phyloP scores from a whole-genome alignment of 2,329 filamentous ascomycete species.

The Colletotrichum filicis region DNA sequence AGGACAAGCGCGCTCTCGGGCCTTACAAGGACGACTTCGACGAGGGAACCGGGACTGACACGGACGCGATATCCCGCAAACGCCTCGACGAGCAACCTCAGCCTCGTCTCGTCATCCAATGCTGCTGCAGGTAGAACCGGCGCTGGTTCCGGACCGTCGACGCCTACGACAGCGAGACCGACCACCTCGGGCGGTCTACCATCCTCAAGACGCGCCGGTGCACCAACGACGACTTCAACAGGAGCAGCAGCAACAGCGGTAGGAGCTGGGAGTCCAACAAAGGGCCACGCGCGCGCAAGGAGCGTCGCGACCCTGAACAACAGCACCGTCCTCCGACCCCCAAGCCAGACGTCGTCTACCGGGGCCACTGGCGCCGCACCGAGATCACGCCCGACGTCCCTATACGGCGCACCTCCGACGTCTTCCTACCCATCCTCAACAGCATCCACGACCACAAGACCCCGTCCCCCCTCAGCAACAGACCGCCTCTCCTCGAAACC shows the following conservation, averaged over 20 bases:
- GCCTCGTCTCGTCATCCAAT: slow-evolving; percentile 32
- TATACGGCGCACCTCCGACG: slow-evolving; percentile 21
- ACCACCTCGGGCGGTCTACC: slow-evolving; percentile 43
- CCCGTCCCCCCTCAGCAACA: slow-evolving; percentile 10
- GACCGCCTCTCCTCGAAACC: slow-evolving; percentile 14
- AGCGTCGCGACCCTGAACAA: slow-evolving; percentile 51
- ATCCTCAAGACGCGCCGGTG: slow-evolving; percentile 1
- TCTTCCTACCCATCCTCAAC: neutral
- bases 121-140: slow-evolving; percentile 27
- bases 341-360: slow-evolving; percentile 42
- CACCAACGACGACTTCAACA: slow-evolving; percentile 28
- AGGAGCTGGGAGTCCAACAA: slow-evolving; percentile 30
- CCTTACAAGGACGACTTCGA: slow-evolving; percentile 18
- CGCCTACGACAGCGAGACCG: slow-evolving; percentile 35
- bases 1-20: neutral
- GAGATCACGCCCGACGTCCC: slow-evolving; percentile 15
- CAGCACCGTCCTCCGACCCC: slow-evolving; percentile 52
- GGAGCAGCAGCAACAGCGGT: neutral
- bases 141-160: slow-evolving; percentile 17
- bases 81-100: slow-evolving; percentile 39
- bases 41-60: neutral
- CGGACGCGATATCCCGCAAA: slow-evolving; percentile 30
- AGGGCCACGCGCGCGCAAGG: slow-evolving; percentile 51
- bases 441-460: neutral
- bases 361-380: slow-evolving; percentile 34